Evolutionary conservation across 306 rosid species (phyloP).

Genomic region (Castanopsis chinensis): DNA sequence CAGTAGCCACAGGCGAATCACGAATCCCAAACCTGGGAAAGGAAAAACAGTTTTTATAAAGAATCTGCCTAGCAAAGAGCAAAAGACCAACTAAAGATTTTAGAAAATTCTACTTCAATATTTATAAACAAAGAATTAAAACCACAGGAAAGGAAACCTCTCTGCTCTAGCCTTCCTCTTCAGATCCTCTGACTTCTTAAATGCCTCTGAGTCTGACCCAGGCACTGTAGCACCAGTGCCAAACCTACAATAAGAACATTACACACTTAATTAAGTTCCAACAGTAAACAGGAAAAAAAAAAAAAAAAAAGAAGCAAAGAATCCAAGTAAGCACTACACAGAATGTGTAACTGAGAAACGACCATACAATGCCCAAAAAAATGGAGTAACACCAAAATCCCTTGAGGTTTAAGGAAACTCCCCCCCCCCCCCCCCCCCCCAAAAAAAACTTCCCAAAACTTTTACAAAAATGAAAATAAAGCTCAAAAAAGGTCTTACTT

Average conservation of each 20-base stretch:
- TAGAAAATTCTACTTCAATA: neutral
- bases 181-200: slow-evolving; percentile 55
- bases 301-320: neutral
- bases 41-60: neutral
- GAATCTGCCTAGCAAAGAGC: neutral
- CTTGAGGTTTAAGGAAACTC: too few relatives aligned
- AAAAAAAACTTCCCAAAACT: too few relatives aligned
- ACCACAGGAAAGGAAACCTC: slow-evolving; percentile 44
- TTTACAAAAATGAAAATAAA: too few relatives aligned
- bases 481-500: too few relatives aligned
- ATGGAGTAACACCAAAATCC: too few relatives aligned
- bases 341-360: neutral
- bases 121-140: neutral
- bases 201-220: slow-evolving; percentile 52
- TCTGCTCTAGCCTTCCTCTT: slow-evolving; percentile 91
- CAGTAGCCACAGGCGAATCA: slow-evolving; percentile 46
- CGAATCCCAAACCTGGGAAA: slow-evolving; percentile 69
- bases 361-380: too few relatives aligned
- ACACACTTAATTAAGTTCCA: neutral
- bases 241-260: slow-evolving; percentile 42
- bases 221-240: slow-evolving; percentile 43
- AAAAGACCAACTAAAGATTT: neutral
- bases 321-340: neutral
- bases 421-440: too few relatives aligned
- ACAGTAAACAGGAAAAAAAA: neutral